Evolutionary conservation across 2,329 filamentous ascomycete species (phyloP), one percentile per base, ranked within the genome.

Genomic region (Aspergillus phoenicis): DNA sequence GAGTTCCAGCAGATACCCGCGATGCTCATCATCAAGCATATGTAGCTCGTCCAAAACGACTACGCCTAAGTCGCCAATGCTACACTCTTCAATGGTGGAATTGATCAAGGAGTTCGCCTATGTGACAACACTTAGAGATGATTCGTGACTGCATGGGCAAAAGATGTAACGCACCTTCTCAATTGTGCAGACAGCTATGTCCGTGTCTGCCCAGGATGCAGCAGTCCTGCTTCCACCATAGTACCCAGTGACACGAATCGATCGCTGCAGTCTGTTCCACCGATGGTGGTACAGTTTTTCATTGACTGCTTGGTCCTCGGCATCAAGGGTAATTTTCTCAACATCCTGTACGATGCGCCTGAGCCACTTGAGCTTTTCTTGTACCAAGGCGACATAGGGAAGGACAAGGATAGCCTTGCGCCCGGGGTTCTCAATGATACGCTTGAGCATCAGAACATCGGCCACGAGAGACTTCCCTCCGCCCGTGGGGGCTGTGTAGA

Each of bases 11-110:
- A 93, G 80, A 71, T 93, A 93, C 4, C 90, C 90, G 11, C 90
- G 85, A 65, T 88, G 84, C 63, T 89, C 88, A 71, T 93, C 90
- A 67, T 91, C 88, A 48, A 93, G 82, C 89, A 93, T 92, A 71
- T 93, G 90, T n/a, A 93, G 78, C 71, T 93, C 90, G 68, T 93
- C 90, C 36, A 93, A 79, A 13, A 93, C 88, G 17, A 92, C 85
- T 10, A 87, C 80, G 51, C 84, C 85, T 47, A 93, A 77, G 20
- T 86, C 82, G n/a, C 82, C 78, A 61, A 91, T 83, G 3, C 82
- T 85, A 69, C 84, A 86, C 64, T 93, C 88, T 63, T 90, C 87
- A 65, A 93, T 90, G 13, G 89, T 88, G 22, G 84, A 80, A 67
- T 93, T 93, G 28, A 92, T 82, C 41, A 93, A 81, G 10, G 87